Base-by-base conservation (phyloP, 176 grass and related monocot species). In the Metroxylon sagu region DNA sequence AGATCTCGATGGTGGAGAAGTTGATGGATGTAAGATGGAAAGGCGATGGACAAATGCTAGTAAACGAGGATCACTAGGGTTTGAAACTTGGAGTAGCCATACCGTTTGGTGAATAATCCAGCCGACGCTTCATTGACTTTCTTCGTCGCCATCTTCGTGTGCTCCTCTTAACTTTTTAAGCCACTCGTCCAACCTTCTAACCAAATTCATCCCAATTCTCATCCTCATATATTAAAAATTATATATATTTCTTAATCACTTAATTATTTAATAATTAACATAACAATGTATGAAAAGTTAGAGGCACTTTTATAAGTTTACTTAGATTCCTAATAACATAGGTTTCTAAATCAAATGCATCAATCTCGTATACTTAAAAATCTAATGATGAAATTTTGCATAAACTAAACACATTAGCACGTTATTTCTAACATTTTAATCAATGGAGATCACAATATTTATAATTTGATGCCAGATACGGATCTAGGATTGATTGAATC, bases 71-170 rank as follows among this genome's bases (percentile, higher is more conserved):
- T 85, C 6, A 86, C 88, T 18, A 87, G 87, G 31, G 84, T 91
- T 14, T 87, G 78, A 59, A 97, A 97, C 81, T 91, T 91, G 72
- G 78, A 71, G 83, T 91, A 91, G 15, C 87, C 81, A 59, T 87
- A 97, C 10, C 74, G 55, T 0, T 49, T 72, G 3, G 81, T 91
- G 82, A 97, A 97, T 60, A 97, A 83, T 0, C 59, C 68, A 25
- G 90, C 61, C 7, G 83, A 97, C 53, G 83, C 81, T 57, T 82
- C 76, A 72, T 97, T 97, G 69, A 70, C 75, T 58, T 64, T 78
- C 39, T 90, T 80, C 0, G 92, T 97, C 1, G 83, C 92, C 92
- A 97, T 88, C 75, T 97, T 91, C 0, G 92, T 75, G 65, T 97
- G 88, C 80, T 97, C 78, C 75, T 5, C 78, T 75, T 64, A 27